These are phyloP conservation scores for Puya raimondii DNA, from an alignment of 176 grass and related monocot genomes.

Conservation along the genomic window DNA sequence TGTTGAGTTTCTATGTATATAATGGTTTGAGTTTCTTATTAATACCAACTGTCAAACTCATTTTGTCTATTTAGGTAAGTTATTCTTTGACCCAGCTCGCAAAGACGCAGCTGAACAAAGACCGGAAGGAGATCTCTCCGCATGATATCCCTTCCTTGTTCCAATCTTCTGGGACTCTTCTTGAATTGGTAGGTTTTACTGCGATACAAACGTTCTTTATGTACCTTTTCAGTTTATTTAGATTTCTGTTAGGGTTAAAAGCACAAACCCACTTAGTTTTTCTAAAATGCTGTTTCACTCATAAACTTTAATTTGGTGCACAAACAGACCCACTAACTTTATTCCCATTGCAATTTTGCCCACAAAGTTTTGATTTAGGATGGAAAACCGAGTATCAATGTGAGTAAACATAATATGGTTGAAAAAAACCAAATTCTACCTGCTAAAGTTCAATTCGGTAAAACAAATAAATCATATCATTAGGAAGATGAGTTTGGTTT, in stretches of 20 bases:
- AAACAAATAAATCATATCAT: too few species aligned
- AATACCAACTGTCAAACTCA: constrained; percentile 10
- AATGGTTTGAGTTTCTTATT: neutral
- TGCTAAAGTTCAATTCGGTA: too few species aligned
- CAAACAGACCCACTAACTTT: neutral
- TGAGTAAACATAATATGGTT: too few species aligned
- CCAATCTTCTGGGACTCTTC: constrained; percentile 51
- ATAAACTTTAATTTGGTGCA: constrained; percentile 3
- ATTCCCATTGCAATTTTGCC: too few species aligned
- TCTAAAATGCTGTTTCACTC: neutral
- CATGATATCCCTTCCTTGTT: constrained; percentile 91
- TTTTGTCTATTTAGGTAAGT: constrained; percentile 55
- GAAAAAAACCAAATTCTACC: too few species aligned
- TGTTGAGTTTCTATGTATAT: constrained; percentile 10
- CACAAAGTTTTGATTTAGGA: too few species aligned
- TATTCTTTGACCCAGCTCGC: constrained; percentile 98
- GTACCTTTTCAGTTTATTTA: neutral
- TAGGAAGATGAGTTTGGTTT: too few species aligned
- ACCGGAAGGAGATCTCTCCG: constrained; percentile 68
- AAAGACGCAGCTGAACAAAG: constrained; percentile 79
- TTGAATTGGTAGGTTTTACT: constrained; percentile 58
- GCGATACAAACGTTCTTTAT: neutral
- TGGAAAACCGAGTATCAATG: too few species aligned
- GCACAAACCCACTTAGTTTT: neutral
- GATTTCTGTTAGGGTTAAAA: neutral